Percentiles rank a stretch among this genome's conserved stretches.
phyloP scores from a whole-genome alignment of 129 eudicot genomes.

The Mikania micrantha region DNA sequence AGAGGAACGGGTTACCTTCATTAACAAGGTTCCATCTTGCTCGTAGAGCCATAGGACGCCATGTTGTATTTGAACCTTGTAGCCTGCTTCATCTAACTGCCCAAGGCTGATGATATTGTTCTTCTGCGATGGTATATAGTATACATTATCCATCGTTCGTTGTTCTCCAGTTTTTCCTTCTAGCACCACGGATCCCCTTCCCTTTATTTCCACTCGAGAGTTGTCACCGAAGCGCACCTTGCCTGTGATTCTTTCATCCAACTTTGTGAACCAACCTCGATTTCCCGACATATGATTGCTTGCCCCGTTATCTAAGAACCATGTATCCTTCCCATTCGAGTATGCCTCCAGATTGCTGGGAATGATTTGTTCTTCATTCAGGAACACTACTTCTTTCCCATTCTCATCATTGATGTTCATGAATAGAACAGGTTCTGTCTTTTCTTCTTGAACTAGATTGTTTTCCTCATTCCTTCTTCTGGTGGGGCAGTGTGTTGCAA shows the following conservation, averaged over 20 bases:
- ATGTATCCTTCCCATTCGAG: background rate
- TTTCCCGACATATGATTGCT: background rate
- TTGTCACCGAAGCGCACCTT: background rate
- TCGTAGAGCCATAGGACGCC: background rate
- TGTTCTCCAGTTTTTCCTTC: background rate
- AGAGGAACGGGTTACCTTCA: background rate
- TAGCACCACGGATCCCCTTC: background rate
- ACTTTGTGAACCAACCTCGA: background rate
- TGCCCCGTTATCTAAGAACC: background rate
- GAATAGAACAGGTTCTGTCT: background rate
- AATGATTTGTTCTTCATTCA: background rate
- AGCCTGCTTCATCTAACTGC: background rate
- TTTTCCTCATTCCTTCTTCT: background rate
- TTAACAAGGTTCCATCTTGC: background rate
- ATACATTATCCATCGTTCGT: background rate
- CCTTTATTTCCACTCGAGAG: background rate
- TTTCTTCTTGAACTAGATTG: background rate
- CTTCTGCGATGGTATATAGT: background rate
- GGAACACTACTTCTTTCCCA: background rate
- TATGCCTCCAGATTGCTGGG: background rate
- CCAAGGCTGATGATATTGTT: background rate
- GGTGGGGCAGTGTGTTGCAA: background rate
- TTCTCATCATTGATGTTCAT: background rate
- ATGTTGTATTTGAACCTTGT: background rate
- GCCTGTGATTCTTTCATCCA: background rate